Percentiles rank a stretch among this genome's conserved stretches.
Conservation (phyloP, 768 basidiomycete genomes). For the Sutorius australiensis region DNA sequence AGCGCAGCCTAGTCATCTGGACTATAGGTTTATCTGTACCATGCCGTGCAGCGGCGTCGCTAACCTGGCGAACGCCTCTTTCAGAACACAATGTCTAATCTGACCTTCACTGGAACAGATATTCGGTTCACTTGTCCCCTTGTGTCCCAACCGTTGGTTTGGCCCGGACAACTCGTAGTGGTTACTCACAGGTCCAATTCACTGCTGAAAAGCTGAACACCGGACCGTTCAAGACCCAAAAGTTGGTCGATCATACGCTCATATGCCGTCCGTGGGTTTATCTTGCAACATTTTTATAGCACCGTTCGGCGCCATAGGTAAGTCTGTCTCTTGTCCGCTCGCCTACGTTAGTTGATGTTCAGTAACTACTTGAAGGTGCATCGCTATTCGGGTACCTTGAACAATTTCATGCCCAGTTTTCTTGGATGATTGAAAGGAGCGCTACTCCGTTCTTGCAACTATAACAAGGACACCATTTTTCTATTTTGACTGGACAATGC, state of each 20-base stretch:
- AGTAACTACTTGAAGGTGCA: conserved; percentile 3
- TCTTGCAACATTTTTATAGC: conserved; percentile 17
- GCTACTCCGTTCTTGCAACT: conserved; percentile 1
- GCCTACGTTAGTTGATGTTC: not conserved
- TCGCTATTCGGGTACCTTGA: conserved; percentile 19
- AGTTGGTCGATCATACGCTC: not conserved
- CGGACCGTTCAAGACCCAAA: not conserved
- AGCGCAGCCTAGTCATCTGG: not conserved
- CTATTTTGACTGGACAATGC: not conserved
- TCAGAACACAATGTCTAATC: too few relatives aligned
- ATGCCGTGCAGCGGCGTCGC: too few relatives aligned
- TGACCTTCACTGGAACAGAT: not conserved
- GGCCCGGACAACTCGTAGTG: not conserved
- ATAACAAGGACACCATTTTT: conserved; percentile 12
- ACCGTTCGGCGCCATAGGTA: conserved; percentile 21
- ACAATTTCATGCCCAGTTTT: not conserved
- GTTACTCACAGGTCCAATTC: not conserved
- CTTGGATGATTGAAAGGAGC: not conserved
- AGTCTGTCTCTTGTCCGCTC: not conserved
- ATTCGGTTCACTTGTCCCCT: not conserved
- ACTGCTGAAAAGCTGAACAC: not conserved
- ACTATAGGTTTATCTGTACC: too few relatives aligned
- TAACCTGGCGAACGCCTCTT: too few relatives aligned
- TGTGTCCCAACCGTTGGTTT: not conserved
- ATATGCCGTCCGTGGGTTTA: conserved; percentile 7